Evolutionary conservation across 169 alveolate species (phyloP), one percentile per base, ranked within the genome.

Genomic region (Cyclospora cayetanensis): DNA sequence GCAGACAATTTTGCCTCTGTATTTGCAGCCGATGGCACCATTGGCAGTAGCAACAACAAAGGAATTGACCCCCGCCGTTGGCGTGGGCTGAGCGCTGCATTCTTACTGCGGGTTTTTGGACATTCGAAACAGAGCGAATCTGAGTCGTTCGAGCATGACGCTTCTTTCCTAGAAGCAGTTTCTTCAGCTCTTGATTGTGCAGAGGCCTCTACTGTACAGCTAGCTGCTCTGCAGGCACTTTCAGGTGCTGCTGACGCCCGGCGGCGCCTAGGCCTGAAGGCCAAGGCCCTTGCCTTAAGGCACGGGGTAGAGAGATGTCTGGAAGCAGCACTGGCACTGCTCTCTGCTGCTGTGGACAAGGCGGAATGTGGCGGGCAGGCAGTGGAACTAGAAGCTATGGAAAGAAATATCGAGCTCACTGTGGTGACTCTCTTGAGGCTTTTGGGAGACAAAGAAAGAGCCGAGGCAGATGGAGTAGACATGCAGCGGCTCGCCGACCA

Each of bases 161-260:
- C 83, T 22, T 41, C 92, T 27, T 86, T 86, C 55, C 52, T 65
- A 20, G 72, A 39, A 52, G 83, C 92, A 7, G 52, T 76, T 34
- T 50, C 85, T 4, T 41, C 70, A 27, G 92, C 74, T 22, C 11
- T 65, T 11, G 76, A 86, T 37, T 68, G 85, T 22, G 3, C 27
- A 5, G 85, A 66, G 63, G 41, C 34, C 41, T 42, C 53, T 25
- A 55, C 22, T 1, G 74, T 86, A 3, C 85, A 66, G 53, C 83
- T 41, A 4, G 92, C 92, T 5, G 92, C 85, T 2, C 84, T 86
- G 85, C 68, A 63, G 11, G 83, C 92, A n/a, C 74, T 68, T 31
- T 70, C 74, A 5, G 50, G 66, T 5, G 92, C 46, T 11, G 92
- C 92, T 9, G 85, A 65, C 52, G 70, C 85, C 11, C 35, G 92